Base-by-base conservation (phyloP, 306 rosid genomes). In the Vigna reflexopilosa region DNA sequence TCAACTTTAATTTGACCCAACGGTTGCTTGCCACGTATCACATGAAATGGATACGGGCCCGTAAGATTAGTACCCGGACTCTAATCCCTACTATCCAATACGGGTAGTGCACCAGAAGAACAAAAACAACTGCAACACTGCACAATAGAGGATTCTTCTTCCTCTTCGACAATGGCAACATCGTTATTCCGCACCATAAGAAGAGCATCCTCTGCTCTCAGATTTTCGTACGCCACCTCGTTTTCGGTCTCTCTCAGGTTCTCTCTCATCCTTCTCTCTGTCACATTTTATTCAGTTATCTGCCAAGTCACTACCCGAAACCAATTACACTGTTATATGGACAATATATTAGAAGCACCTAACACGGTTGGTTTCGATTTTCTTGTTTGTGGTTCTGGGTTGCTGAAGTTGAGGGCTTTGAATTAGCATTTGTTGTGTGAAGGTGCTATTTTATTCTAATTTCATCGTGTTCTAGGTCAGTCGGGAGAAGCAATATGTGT, bases 161-260 rank as follows among this genome's bases (percentile, higher is more conserved):
- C 63, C 11, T 52, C 80, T 34, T 17, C 55, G 17, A 69, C 58
- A 63, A 94, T 94, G 98, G 93, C 97, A 3, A 85, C 77, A 48
- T 73, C 85, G 42, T 48, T 83, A 87, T 79, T 84, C 73, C 83
- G 86, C 22, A 59, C 66, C 79, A 82, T 87, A 65, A 81, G 78
- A 2, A 83, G 90, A 84, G 87, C 90, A 78, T 82, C 87, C 57
- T 82, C 77, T 19, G n/a, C 85, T 69, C 67, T 89, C 75, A 90
- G 76, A 74, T 65, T 65, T 54, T 79, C 86, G 32, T 45, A 66
- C 77, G 47, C 72, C 22, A 42, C 75, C 45, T 67, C 86, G 52
- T 56, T 63, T 78, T 73, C 36, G 47, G 38, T 63, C 20, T 75
- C 77, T 77, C 20, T 85, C 82, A 85, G 94, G 97, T 94, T 30